These are phyloP conservation scores for Cicer chorassanicum DNA, from an alignment of 306 rosid genomes.

Conservation along the genomic window DNA sequence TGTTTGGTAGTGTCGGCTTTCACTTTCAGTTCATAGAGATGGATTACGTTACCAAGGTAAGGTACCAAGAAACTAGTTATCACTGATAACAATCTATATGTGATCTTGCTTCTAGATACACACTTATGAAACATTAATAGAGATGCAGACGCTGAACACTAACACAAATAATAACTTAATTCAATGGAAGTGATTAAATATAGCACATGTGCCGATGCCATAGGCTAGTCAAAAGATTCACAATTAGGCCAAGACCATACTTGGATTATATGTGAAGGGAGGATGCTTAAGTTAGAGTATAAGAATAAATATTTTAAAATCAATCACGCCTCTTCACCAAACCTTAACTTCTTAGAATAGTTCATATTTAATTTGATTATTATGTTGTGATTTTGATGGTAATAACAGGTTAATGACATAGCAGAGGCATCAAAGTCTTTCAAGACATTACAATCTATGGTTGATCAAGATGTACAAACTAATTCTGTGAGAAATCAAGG, in stretches of 20 bases:
- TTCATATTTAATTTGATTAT: background rate
- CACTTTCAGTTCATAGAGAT: conserved; percentile 43
- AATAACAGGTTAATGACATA: conserved; percentile 39
- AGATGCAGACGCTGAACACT: too few relatives aligned
- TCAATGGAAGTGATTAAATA: too few relatives aligned
- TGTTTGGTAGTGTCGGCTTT: conserved; percentile 35
- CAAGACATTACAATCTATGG: conserved; percentile 35
- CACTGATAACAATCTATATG: background rate
- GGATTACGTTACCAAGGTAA: conserved; percentile 42
- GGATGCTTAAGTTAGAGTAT: too few relatives aligned
- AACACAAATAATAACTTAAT: too few relatives aligned
- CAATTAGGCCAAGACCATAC: too few relatives aligned
- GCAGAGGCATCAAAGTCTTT: conserved; percentile 40
- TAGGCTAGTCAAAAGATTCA: too few relatives aligned
- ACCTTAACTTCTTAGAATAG: too few relatives aligned
- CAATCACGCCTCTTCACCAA: too few relatives aligned
- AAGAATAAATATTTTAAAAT: too few relatives aligned
- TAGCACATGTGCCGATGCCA: too few relatives aligned
- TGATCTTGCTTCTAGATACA: background rate
- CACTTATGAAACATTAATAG: background rate
- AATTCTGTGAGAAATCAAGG: conserved; percentile 40
- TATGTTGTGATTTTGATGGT: background rate
- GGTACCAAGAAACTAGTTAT: background rate
- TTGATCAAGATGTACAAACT: conserved; percentile 28
- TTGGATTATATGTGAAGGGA: too few relatives aligned